Percentiles rank a stretch among this genome's conserved stretches.
Evolutionary conservation across 257 asterid genomes (phyloP).

Genomic region (Cordia subcordata): DNA sequence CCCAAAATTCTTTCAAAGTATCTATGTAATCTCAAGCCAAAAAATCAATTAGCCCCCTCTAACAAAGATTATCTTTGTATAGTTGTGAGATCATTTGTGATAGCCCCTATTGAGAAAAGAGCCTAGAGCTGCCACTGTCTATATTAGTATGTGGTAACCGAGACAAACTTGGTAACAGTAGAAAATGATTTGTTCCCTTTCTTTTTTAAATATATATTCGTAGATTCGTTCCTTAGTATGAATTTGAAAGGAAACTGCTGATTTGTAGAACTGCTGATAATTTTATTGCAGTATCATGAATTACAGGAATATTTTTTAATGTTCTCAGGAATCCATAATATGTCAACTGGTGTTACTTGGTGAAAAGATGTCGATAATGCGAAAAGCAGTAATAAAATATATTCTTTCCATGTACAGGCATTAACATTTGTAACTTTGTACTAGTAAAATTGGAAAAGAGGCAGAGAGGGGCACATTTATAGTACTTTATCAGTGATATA

Average conservation of each 20-base stretch:
- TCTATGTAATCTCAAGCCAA: too few relatives aligned
- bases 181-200: not conserved
- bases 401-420: not conserved
- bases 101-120: too few relatives aligned
- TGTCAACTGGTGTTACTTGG: too few relatives aligned
- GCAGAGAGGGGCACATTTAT: not conserved
- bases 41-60: too few relatives aligned
- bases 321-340: too few relatives aligned
- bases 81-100: too few relatives aligned
- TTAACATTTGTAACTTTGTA: not conserved
- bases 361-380: not conserved
- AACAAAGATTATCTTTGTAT: too few relatives aligned
- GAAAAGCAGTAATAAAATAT: not conserved
- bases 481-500: too few relatives aligned
- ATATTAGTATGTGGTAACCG: conserved; percentile 1
- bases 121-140: too few relatives aligned
- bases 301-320: too few relatives aligned
- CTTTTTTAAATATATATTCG: not conserved
- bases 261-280: not conserved
- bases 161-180: not conserved
- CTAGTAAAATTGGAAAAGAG: not conserved
- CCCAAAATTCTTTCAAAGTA: too few relatives aligned
- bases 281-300: not conserved
- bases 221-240: not conserved
- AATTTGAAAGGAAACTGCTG: not conserved